Evolutionary conservation across 2,329 filamentous ascomycete genomes (phyloP), one percentile per base, ranked within the genome.

Genomic region (Xylariaceae sp.): DNA sequence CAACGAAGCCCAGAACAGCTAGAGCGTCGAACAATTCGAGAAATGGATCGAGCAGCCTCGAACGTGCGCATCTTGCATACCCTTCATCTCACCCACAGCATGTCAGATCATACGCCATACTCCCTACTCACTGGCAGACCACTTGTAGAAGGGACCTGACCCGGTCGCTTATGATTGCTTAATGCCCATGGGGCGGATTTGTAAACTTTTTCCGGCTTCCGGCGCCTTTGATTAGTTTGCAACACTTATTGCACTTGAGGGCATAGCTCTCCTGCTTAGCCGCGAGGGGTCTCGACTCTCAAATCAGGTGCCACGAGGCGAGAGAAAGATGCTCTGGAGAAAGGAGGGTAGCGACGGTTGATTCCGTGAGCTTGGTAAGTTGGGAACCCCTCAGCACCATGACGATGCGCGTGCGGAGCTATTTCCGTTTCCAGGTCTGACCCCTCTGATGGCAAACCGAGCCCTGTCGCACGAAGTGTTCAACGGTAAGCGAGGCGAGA

Each of bases 1-100:
- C n/a, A 19, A 55, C 54, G 47, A 47, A 55, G 55, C 47, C 49
- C 60, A 57, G 58, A 53, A 51, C 48, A 46, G 36, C 18, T 49
- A n/a, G 32, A 51, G 49, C 22, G 51, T 51, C 55, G 47, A 51
- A 44, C 39, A 22, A 33, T n/a, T 38, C 17, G 27, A 12, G 27
- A 45, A 33, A 27, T 30, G 35, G 33, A 45, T 38, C 31, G 22
- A 27, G 22, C 22, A 5, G 22, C 22, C 4, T 27, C 7, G 22
- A 27, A 4, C 22, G 22, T 27, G 22, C 22, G 22, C 22, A 27
- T 36, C 33, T 12, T 36, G 12, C 33, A 12, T 14, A 15, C 33
- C 5, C 15, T 36, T 15, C 33, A 36, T 36, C 33, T 12, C 12
- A 36, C 33, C 15, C 15, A 9, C 5, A 14, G 33, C 22, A 27